These are phyloP conservation scores for Aethionema arabicum DNA, from an alignment of 345 rosid genomes.

Conservation along the genomic window DNA sequence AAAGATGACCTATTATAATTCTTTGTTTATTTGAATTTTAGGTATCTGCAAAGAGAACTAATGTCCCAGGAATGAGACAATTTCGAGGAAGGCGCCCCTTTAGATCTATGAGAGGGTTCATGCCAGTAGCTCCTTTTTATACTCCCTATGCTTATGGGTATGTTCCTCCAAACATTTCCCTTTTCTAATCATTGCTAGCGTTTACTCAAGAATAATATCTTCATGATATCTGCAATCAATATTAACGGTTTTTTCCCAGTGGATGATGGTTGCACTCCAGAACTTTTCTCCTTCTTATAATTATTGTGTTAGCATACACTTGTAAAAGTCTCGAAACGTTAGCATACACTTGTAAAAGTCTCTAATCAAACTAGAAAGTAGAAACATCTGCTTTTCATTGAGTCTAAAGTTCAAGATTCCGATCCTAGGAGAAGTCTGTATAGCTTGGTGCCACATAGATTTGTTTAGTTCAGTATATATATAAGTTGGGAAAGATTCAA, in stretches of 20 bases:
- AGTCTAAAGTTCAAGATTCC: no score
- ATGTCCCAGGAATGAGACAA: constrained; percentile 93
- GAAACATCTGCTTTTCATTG: no score
- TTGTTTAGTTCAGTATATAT: neutral
- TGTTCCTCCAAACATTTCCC: constrained; percentile 26
- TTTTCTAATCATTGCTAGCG: neutral
- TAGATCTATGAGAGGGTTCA: constrained; percentile 81
- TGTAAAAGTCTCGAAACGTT: no score
- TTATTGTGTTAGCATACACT: no score
- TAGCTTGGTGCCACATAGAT: no score
- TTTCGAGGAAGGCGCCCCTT: constrained; percentile 88
- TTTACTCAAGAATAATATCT: no score
- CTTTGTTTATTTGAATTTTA: constrained; percentile 32
- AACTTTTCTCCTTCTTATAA: no score
- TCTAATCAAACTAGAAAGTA: no score
- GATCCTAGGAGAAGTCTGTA: neutral
- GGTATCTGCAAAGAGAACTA: constrained; percentile 98
- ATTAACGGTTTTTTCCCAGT: no score
- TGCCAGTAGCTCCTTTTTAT: constrained; percentile 64
- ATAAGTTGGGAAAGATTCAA: neutral
- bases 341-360: no score
- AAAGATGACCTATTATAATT: neutral
- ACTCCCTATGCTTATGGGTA: constrained; percentile 83
- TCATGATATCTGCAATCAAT: no score
- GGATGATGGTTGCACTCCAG: no score